Conservation (phyloP, 1,139 yeast species). For the Geotrichum aggregatum region DNA sequence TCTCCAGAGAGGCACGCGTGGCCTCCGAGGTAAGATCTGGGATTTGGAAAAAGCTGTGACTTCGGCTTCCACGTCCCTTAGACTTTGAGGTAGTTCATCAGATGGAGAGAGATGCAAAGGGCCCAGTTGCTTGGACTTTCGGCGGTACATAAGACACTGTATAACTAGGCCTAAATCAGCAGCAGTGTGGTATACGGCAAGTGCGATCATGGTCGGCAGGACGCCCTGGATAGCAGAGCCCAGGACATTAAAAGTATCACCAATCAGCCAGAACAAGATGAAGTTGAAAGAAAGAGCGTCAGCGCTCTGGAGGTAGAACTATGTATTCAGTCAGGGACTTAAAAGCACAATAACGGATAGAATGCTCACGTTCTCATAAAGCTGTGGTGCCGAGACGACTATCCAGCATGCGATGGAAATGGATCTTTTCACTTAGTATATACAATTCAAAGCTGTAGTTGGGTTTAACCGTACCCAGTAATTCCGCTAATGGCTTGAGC, state of each 20-base stretch:
- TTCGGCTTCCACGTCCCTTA: conserved; percentile 29
- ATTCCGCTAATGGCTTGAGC: conserved; percentile 80
- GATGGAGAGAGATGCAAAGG: conserved; percentile 85
- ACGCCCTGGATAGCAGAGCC: conserved; percentile 88
- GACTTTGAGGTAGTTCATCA: conserved; percentile 66
- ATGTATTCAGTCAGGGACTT: not conserved
- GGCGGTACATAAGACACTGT: conserved; percentile 73
- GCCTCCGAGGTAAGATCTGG: not conserved
- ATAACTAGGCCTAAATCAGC: conserved; percentile 80
- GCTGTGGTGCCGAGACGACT: conserved; percentile 96
- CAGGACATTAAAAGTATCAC: conserved; percentile 85
- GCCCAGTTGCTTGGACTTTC: conserved; percentile 50
- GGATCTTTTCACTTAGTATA: conserved; percentile 41
- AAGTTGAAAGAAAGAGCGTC: conserved; percentile 83
- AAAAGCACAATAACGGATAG: not conserved
- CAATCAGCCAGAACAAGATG: conserved; percentile 80
- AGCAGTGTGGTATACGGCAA: conserved; percentile 84
- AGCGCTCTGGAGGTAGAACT: conserved; percentile 69
- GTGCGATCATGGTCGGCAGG: conserved; percentile 78
- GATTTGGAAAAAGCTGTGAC: not conserved
- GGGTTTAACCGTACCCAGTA: conserved; percentile 48
- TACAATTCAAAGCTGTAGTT: not conserved
- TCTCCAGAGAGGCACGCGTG: not conserved
- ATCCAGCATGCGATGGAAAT: conserved; percentile 97
- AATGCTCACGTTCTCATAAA: conserved; percentile 64